Conservation (phyloP, 2,329 filamentous ascomycete genomes). For the Aspergillus floridensis region DNA sequence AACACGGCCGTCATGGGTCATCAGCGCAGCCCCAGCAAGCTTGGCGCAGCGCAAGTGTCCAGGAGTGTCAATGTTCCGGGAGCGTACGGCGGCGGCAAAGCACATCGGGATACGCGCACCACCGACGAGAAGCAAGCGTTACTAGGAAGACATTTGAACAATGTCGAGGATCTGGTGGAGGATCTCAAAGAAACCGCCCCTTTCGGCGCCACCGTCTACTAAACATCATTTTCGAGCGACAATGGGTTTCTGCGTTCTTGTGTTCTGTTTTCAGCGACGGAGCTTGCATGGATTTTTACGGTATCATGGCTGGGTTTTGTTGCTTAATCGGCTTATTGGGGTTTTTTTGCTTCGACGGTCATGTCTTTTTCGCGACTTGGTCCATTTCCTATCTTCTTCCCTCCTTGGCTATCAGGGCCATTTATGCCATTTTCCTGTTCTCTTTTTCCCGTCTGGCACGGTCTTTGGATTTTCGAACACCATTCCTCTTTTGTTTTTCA, state of each 20-base stretch:
- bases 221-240: constrained; percentile 14
- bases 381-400: constrained; percentile 10
- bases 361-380: constrained; percentile 11
- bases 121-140: constrained; percentile 80
- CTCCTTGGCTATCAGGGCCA: constrained; percentile 12
- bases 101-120: constrained; percentile 53
- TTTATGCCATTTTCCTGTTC: background rate
- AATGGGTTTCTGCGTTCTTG: constrained; percentile 9
- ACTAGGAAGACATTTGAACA: constrained; percentile 73
- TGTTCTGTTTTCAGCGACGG: constrained; percentile 21
- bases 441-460: constrained; percentile 18
- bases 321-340: constrained; percentile 10
- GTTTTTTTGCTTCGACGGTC: constrained; percentile 4
- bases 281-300: constrained; percentile 16
- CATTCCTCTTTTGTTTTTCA: constrained; percentile 11
- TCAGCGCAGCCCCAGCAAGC: constrained; percentile 68
- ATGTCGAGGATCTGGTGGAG: constrained; percentile 79
- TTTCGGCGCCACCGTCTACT: constrained; percentile 57
- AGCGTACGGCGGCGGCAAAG: constrained; percentile 24
- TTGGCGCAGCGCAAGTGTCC: constrained; percentile 58
- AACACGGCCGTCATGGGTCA: constrained; percentile 49
- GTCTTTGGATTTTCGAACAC: constrained; percentile 6
- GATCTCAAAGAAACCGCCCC: constrained; percentile 78
- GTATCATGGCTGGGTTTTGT: constrained; percentile 19
- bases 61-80: constrained; percentile 35